Base-by-base conservation (phyloP, 768 basidiomycete genomes). In the Suillus brevipes region DNA sequence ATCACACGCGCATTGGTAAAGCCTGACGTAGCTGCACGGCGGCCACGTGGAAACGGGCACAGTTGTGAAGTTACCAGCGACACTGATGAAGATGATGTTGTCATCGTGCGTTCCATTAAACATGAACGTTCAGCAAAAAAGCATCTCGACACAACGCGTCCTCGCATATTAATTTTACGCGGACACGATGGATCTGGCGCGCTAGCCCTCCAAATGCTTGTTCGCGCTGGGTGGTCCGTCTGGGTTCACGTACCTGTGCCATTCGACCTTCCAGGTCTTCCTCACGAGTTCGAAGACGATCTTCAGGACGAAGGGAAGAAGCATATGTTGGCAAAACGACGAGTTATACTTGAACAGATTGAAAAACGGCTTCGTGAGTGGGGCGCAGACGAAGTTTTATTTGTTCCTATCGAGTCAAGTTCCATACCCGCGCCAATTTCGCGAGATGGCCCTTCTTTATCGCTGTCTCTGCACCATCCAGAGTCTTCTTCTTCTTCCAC, bases 321-420 rank as follows among this genome's bases (percentile, higher is more conserved):
- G 62, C 71, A 65, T 60, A 78, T 78, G 67, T 77, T 84, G 14
- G 80, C 81, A 38, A 75, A 72, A 55, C 79, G 79, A 47, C 75
- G 80, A 60, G 68, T 66, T 53, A 79, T 79, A n/a, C 82, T 87
- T 77, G 74, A 71, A 18, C 70, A 72, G 31, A 74, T 87, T 4
- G 85, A 88, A 72, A 80, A 82, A 60, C 78, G 86, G 18, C 82
- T 89, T 57, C 81, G 87, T 45, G 78, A 72, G 34, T 90, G 91
- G 85, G 93, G 92, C 53, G 91, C 84, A 3, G 89, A 91, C 68
- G 92, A 91, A 67, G 86, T 94, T 10, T 82, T 92, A 28, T 89
- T 91, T 67, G 92, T 78, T 37, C 62, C 76, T 18, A 67, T 76
- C 5, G 59, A 60, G 20, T 73, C 67, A 13, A 64, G 66, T 49